Evolutionary conservation across 148 eudicot species (phyloP), one percentile per base, ranked within the genome.

Genomic region (Rhododendron henanense): DNA sequence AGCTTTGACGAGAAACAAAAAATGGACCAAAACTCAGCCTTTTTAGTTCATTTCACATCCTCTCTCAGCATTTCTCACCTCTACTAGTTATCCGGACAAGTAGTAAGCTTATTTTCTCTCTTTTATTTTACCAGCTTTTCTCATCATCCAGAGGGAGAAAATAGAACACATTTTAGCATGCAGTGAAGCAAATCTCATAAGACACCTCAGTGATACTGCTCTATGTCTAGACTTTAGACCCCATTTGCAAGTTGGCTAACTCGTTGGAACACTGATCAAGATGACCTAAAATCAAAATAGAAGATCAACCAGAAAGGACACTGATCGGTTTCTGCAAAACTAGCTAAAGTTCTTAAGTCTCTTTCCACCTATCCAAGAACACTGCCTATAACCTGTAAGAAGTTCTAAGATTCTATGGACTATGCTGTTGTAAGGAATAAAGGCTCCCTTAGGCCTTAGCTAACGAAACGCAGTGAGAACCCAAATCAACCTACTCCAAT

Each of bases 361-460:
- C 75, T 5, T 61, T 41, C 84, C 84, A 82, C 50, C 84, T 61
- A n/a, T 61, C 75, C 35, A 39, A 28, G 28, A 79, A 50, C 39
- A 28, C 37, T 47, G 59, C 23, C 61, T 10, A 71, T 14, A 59
- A 59, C 65, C 65, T 59, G 65, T 59, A 13, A 13, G 8, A 21
- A 25, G 13, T 81, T 35, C 21, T 4, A 35, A 57, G 48, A 57
- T 35, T 59, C 21, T 15, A 59, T 81, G 16, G 8, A 16, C 44
- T 9, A 37, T 59, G 21, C 23, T 16, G n/a, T 81, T 53, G 45
- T 16, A 55, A 10, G 33, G 33, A 81, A 57, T 57, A 48, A 3
- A 79, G 48, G 75, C 75, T 69, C 59, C 57, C 25, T 50, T 23
- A 44, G 50, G 57, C 35, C 14, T 50, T 44, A 44, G 50, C 35